A percentile compares a stretch with the other conserved stretches of the same genome.
phyloP scores from a whole-genome alignment of 2,329 filamentous ascomycete species.

The Colletotrichum simmondsii region DNA sequence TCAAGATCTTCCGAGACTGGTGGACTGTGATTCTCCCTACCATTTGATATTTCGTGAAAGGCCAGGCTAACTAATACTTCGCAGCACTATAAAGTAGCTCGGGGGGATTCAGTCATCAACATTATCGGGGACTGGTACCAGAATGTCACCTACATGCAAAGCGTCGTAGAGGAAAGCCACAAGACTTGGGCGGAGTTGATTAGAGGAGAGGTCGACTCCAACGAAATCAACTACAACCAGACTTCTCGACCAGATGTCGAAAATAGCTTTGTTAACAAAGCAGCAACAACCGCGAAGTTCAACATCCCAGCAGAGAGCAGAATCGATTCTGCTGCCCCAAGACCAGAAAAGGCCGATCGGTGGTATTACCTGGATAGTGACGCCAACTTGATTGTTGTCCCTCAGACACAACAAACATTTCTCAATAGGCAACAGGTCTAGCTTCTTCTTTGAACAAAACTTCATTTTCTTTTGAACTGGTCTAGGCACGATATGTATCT shows the following conservation, averaged over 20 bases:
- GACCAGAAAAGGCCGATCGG: slow-evolving; percentile 45
- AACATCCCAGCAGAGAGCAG: slow-evolving; percentile 43
- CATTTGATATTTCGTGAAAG: not conserved
- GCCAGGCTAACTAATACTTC: not conserved
- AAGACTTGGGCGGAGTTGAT: slow-evolving; percentile 51
- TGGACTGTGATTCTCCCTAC: slow-evolving; percentile 44
- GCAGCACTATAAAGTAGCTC: slow-evolving; percentile 53
- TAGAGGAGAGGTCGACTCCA: slow-evolving; percentile 47
- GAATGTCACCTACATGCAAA: slow-evolving; percentile 44
- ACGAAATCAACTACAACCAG: slow-evolving; percentile 54
- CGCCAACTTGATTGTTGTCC: slow-evolving; percentile 42
- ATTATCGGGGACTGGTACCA: slow-evolving; percentile 51
- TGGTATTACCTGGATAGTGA: slow-evolving; percentile 51
- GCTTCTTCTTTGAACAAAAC: not conserved
- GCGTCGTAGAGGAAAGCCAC: slow-evolving; percentile 49
- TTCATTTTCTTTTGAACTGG: too few relatives aligned
- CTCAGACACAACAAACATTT: not conserved
- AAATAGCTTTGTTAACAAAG: slow-evolving; percentile 46
- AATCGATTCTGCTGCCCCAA: slow-evolving; percentile 42
- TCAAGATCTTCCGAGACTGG: slow-evolving; percentile 49
- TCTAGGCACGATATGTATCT: not conserved
- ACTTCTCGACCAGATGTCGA: slow-evolving; percentile 44
- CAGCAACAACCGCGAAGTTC: slow-evolving; percentile 44
- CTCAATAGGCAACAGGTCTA: slow-evolving; percentile 5
- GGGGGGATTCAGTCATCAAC: slow-evolving; percentile 46